Evolutionary conservation across 2,329 filamentous ascomycete genomes (phyloP), one percentile per base, ranked within the genome.

Genomic region (Pseudocercospora fijiensis): DNA sequence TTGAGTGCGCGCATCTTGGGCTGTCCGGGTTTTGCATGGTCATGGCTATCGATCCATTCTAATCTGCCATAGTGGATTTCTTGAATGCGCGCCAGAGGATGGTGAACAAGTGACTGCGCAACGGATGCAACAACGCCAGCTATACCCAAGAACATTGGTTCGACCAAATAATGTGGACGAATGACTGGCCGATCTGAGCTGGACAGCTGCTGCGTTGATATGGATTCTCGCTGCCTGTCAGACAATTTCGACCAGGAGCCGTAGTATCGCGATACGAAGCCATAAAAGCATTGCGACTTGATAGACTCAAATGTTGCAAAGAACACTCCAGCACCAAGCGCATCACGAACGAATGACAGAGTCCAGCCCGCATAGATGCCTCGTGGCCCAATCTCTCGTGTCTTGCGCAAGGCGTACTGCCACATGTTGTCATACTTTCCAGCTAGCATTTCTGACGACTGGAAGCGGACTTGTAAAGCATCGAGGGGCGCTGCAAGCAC

Each of bases 271-370:
- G 83, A 85, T 30, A 92, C 85, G 72, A 90, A 92, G 51, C 79
- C 80, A 76, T 91, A 91, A 77, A 90, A 88, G 11, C 83, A 82
- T 73, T 92, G 90, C 10, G 86, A 88, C 74, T 92, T 92, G 72
- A 92, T 79, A 55, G 86, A 90, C 77, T 93, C 90, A 67, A 93
- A 92, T 0, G 85, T 85, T 70, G 84, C 85, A 76, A 93, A 93
- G 81, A 91, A 91, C 18, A 90, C 76, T 37, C 87, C 89, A 59
- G 84, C 86, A 11, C 89, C 89, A 5, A 90, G 76, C 27, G 86
- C 85, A 71, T 92, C 89, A 70, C 91, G 91, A 49, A 87, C 71
- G 45, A 92, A 83, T 0, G 85, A 88, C 1, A 93, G 76, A 0
- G 85, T 82, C 85, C 87, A 92, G 45, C 90, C 90, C 1, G 89